phyloP scores from a whole-genome alignment of 129 eudicot genomes.

The Solidago caesia region DNA sequence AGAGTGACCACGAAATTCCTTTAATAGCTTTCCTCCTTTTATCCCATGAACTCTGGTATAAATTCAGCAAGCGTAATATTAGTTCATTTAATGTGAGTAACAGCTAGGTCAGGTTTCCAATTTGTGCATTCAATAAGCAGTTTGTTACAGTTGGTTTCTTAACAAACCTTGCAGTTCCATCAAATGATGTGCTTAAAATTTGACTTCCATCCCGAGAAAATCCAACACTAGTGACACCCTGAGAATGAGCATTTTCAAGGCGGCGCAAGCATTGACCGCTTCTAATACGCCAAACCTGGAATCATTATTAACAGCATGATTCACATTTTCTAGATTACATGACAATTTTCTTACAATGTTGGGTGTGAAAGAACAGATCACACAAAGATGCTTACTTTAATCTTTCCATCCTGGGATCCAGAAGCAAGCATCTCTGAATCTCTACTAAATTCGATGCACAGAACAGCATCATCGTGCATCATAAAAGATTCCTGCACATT shows the following conservation, averaged over 20 bases:
- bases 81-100: background rate
- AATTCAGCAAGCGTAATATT: conserved; percentile 6
- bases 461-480: conserved; percentile 99
- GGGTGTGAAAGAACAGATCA: conserved; percentile 4
- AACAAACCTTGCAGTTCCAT: conserved; percentile 86
- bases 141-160: background rate
- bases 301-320: background rate
- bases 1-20: conserved; percentile 96
- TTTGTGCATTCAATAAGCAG: background rate
- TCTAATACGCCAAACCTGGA: conserved; percentile 93
- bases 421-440: conserved; percentile 99
- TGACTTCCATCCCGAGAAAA: conserved; percentile 96
- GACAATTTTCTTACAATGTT: conserved; percentile 1
- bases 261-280: conserved; percentile 97
- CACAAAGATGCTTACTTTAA: conserved; percentile 53
- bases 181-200: conserved; percentile 89
- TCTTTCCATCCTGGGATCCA: conserved; percentile 96
- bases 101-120: background rate
- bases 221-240: conserved; percentile 84
- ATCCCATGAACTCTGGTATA: conserved; percentile 74
- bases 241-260: conserved; percentile 91
- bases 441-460: conserved; percentile 89
- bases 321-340: background rate
- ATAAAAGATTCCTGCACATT: conserved; percentile 87
- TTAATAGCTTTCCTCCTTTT: conserved; percentile 84